Evolutionary conservation across 2,329 filamentous ascomycete genomes (phyloP), one percentile per base, ranked within the genome.

Genomic region (Fusarium sp.): DNA sequence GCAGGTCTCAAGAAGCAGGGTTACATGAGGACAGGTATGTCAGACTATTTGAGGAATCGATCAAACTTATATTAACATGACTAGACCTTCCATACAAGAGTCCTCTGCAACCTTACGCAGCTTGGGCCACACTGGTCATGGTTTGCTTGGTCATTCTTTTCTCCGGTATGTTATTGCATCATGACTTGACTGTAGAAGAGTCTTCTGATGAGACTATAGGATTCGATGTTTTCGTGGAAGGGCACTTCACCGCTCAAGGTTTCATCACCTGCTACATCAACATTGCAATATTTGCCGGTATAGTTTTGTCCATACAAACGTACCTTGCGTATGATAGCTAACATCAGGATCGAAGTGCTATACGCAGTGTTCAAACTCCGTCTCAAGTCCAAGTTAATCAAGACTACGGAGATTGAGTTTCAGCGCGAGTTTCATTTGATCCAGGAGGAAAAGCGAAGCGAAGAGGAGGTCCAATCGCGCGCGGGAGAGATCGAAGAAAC

Each of bases 11-110:
- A 53, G 10, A 44, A 45, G 0, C 38, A 53, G 4, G 50, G 26
- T 0, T 53, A 53, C 6, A 31, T 10, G 6, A 44, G 50, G 28
- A 13, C 21, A 33, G 38, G 50, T 53, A 24, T 22, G 14, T 3
- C 1, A 1, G 39, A 13, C 9, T 5, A 10, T 11, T 2, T 13
- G 5, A 6, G 2, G 0, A 0, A 1, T 4, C 19, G 1, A 1
- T 1, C 1, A 0, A 3, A 0, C 21, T 4, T 5, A 17, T 1
- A 3, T 26, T 53, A 8, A 53, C 15, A 11, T 17, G 2, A 3
- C 2, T 4, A 53, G 50, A 53, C 10, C 50, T 53, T n/a, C 50
- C 50, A 0, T 53, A 53, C 6, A 53, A 53, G 7, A 45, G 50
- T 10, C 50, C 50, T 7, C 22, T 53, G 4, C 50, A 53, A 2